phyloP scores from a whole-genome alignment of 768 basidiomycete genomes.

The Steccherinum ochraceum region DNA sequence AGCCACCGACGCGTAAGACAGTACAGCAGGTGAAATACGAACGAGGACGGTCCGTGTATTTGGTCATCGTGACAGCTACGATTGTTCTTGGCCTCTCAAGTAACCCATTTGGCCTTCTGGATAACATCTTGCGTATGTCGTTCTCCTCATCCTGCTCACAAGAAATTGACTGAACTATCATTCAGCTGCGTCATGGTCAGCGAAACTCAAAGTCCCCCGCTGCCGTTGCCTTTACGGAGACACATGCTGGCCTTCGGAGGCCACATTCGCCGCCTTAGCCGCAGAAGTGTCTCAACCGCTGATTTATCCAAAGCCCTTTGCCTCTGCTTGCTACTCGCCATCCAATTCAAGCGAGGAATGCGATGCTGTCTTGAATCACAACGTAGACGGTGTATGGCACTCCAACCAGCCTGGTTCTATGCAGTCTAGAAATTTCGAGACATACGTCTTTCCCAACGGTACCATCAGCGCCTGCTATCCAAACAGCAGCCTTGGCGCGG shows the following conservation, averaged over 20 bases:
- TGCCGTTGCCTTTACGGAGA: conserved; percentile 30
- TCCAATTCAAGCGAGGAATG: conserved; percentile 33
- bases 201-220: neutral
- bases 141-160: neutral
- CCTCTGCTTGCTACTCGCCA: conserved; percentile 35
- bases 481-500: conserved; percentile 32
- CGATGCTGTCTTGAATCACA: conserved; percentile 21
- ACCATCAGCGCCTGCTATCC: conserved; percentile 48
- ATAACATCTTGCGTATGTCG: neutral
- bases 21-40: too few relatives aligned
- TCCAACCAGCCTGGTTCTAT: conserved; percentile 34
- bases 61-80: neutral
- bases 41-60: neutral
- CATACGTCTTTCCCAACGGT: conserved; percentile 32
- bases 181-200: neutral
- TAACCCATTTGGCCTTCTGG: neutral
- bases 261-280: conserved; percentile 27
- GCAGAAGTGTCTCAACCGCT: conserved; percentile 38
- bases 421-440: conserved; percentile 28
- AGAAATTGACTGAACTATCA: too few relatives aligned
- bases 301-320: conserved; percentile 33
- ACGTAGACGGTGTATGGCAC: conserved; percentile 33
- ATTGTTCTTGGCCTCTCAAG: neutral
- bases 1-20: too few relatives aligned
- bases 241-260: conserved; percentile 36